These are phyloP conservation scores for Ceratobasidium sp. DNA, from an alignment of 1,284 basidiomycete species.

Conservation along the genomic window DNA sequence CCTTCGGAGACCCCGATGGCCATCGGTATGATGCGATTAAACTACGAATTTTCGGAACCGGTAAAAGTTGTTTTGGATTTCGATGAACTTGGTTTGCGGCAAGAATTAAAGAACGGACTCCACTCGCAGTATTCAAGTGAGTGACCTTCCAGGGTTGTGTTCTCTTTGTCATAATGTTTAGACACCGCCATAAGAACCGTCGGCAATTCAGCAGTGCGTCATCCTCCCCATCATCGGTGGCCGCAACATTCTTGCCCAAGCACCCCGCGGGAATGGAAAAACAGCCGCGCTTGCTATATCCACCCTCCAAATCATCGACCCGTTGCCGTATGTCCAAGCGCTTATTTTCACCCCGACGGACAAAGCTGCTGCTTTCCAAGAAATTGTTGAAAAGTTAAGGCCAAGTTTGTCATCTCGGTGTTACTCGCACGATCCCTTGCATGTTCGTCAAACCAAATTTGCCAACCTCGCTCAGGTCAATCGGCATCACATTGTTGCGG, in stretches of 20 bases:
- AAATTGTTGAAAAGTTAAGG: background rate
- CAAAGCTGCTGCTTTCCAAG: background rate
- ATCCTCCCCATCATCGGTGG: background rate
- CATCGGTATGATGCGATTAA: background rate
- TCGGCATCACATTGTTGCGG: background rate
- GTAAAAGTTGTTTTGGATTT: background rate
- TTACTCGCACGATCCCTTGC: too few relatives aligned
- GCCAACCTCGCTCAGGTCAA: background rate
- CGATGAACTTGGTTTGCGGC: background rate
- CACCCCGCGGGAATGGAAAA: background rate
- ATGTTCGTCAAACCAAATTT: too few relatives aligned
- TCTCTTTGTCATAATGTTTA: too few relatives aligned
- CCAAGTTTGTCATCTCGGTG: too few relatives aligned
- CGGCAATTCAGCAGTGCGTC: background rate
- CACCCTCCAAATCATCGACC: background rate
- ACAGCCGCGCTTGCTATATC: background rate
- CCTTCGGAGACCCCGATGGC: too few relatives aligned
- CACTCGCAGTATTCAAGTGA: too few relatives aligned
- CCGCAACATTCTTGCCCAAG: background rate
- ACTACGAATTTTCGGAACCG: background rate
- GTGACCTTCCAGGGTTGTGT: too few relatives aligned
- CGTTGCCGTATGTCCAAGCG: background rate
- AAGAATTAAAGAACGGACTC: background rate
- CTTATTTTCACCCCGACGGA: background rate
- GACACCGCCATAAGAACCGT: background rate